These are phyloP conservation scores for Tulasnella sp. DNA, from an alignment of 768 basidiomycete species.

Conservation along the genomic window DNA sequence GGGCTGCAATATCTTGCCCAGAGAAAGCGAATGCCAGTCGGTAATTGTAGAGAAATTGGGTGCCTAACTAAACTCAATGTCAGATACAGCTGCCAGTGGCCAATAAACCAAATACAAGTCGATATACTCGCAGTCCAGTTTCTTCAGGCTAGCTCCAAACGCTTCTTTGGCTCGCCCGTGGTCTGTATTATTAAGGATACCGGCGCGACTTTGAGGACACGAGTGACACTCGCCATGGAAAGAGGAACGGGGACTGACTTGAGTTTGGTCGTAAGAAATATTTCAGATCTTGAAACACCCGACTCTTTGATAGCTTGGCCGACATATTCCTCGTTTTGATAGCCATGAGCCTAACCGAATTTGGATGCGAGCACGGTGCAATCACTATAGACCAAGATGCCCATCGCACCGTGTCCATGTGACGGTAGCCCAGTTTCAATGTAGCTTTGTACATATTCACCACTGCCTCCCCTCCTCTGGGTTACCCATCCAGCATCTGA, in stretches of 20 bases:
- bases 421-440: constrained; percentile 9
- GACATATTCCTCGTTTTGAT: constrained; percentile 36
- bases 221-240: not conserved
- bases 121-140: constrained; percentile 36
- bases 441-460: constrained; percentile 7
- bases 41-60: no score
- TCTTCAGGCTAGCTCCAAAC: constrained; percentile 33
- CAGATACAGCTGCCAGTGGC: constrained; percentile 24
- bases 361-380: no score
- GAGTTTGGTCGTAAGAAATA: constrained; percentile 26
- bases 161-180: constrained; percentile 32
- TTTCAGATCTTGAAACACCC: constrained; percentile 18
- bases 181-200: constrained; percentile 22
- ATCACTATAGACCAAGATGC: not conserved
- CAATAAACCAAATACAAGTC: constrained; percentile 39
- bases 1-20: not conserved
- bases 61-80: no score
- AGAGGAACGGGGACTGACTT: no score
- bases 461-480: not conserved
- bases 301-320: constrained; percentile 34
- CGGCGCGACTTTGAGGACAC: not conserved
- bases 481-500: constrained; percentile 11
- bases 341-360: no score
- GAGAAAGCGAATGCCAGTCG: not conserved
- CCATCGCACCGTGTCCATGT: constrained; percentile 11